Evolutionary conservation across 305 asterid species (phyloP).

Genomic region (Euphrasia arctica): DNA sequence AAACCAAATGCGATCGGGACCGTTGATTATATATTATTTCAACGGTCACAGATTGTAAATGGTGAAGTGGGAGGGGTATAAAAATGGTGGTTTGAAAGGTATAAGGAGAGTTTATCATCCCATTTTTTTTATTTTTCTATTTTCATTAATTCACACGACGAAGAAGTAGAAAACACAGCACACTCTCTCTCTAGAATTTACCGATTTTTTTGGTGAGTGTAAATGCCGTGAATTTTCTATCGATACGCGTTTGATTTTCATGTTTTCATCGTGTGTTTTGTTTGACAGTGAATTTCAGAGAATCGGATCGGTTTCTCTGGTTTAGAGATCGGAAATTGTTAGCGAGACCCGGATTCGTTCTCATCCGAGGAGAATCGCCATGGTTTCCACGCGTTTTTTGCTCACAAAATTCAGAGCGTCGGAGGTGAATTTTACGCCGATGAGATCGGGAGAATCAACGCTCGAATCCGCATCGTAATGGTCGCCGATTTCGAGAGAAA

Average conservation of each 20-base stretch:
- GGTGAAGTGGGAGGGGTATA: conserved; percentile 41
- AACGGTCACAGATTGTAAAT: conserved; percentile 37
- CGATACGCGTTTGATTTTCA: conserved; percentile 18
- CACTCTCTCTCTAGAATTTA: conserved; percentile 24
- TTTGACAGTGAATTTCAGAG: conserved; percentile 22
- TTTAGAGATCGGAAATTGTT: conserved; percentile 28
- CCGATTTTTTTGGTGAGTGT: conserved; percentile 33
- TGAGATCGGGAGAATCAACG: conserved; percentile 21
- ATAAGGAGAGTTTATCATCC: conserved; percentile 34
- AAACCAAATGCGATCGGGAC: conserved; percentile 29
- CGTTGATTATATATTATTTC: conserved; percentile 29
- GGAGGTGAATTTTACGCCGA: conserved; percentile 26
- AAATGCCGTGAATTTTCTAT: conserved; percentile 33
- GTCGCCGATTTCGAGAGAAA: conserved; percentile 12
- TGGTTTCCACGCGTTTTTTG: conserved; percentile 8
- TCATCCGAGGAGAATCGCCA: conserved; percentile 24
- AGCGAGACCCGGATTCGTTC: conserved; percentile 15
- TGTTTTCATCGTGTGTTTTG: not conserved
- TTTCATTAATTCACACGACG: conserved; percentile 8
- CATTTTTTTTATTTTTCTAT: conserved; percentile 20
- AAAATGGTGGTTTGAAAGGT: conserved; percentile 48
- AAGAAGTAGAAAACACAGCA: conserved; percentile 24
- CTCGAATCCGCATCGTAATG: conserved; percentile 27
- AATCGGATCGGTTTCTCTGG: not conserved
- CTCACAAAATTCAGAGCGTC: conserved; percentile 10